These are phyloP conservation scores for Dissophora ornata DNA, from an alignment of 192 early-diverging fungal species.

Conservation along the genomic window DNA sequence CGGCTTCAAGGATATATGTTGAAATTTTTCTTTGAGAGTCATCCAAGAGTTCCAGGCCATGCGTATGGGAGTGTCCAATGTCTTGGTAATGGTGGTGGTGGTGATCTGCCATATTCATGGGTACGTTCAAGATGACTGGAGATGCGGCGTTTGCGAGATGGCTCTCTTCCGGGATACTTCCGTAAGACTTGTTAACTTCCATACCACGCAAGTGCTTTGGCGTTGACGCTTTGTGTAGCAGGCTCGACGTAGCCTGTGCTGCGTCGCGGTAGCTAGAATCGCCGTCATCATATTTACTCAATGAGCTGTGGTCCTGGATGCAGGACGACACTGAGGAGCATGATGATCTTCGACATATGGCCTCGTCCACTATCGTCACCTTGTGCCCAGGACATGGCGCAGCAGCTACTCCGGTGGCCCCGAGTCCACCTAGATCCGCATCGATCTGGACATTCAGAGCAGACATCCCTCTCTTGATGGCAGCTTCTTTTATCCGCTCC, in stretches of 20 bases:
- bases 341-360: neutral
- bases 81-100: slow-evolving; percentile 4
- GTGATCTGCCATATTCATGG: neutral
- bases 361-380: slow-evolving; percentile 1
- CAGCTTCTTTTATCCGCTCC: neutral
- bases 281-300: neutral
- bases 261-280: too few species aligned
- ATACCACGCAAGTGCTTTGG: neutral
- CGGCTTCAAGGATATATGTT: slow-evolving; percentile 72
- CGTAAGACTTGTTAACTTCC: neutral
- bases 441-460: neutral
- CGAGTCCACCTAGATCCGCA: slow-evolving; percentile 24
- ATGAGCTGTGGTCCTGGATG: neutral
- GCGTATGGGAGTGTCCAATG: slow-evolving; percentile 9
- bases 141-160: neutral
- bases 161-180: neutral
- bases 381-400: slow-evolving; percentile 21
- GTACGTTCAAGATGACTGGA: neutral
- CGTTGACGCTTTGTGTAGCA: neutral
- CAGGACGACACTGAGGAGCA: slow-evolving; percentile 18
- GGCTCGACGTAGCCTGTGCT: neutral
- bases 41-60: slow-evolving; percentile 3
- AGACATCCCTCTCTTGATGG: neutral
- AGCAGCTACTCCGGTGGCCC: slow-evolving; percentile 22
- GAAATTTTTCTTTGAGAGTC: slow-evolving; percentile 42